Conservation (phyloP, 208 protist species). For the Crithidia brevicula region DNA sequence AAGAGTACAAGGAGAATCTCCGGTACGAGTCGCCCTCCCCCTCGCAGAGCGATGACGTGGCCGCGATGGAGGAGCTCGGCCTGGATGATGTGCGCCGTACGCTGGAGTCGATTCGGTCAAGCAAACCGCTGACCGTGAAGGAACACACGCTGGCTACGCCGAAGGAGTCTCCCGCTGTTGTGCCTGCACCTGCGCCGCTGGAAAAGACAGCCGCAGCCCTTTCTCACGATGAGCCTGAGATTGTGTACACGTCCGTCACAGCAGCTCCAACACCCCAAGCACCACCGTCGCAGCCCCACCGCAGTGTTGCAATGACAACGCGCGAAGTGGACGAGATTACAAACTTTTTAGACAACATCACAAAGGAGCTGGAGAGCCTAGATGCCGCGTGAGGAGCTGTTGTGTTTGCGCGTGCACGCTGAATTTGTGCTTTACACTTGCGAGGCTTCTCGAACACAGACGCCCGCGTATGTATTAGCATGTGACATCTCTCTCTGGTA, state of each 20-base stretch:
- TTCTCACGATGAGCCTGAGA: not conserved
- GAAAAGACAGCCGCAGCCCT: not conserved
- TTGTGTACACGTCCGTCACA: slow-evolving; percentile 13
- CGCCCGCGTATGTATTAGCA: too few species aligned
- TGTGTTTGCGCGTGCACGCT: not conserved
- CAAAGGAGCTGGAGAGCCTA: slow-evolving; percentile 72
- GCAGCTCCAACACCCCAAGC: not conserved
- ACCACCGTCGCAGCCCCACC: not conserved
- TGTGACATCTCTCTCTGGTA: too few species aligned
- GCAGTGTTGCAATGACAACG: not conserved
- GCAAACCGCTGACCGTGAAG: slow-evolving; percentile 32
- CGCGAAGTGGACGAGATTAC: slow-evolving; percentile 41
- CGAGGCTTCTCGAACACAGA: too few species aligned
- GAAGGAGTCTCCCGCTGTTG: not conserved
- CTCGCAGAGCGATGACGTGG: slow-evolving; percentile 22
- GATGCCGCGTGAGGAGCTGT: slow-evolving; percentile 17
- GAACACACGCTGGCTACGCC: not conserved
- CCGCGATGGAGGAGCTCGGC: slow-evolving; percentile 34
- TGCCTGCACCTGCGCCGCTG: not conserved
- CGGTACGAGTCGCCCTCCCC: slow-evolving; percentile 17
- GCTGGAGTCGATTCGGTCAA: slow-evolving; percentile 37
- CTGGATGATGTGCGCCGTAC: slow-evolving; percentile 34
- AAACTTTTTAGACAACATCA: slow-evolving; percentile 79
- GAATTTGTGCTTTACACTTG: too few species aligned
- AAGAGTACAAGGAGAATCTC: slow-evolving; percentile 50